These are phyloP conservation scores for Apiospora phragmitis DNA, from an alignment of 2,329 filamentous ascomycete species.

Conservation along the genomic window DNA sequence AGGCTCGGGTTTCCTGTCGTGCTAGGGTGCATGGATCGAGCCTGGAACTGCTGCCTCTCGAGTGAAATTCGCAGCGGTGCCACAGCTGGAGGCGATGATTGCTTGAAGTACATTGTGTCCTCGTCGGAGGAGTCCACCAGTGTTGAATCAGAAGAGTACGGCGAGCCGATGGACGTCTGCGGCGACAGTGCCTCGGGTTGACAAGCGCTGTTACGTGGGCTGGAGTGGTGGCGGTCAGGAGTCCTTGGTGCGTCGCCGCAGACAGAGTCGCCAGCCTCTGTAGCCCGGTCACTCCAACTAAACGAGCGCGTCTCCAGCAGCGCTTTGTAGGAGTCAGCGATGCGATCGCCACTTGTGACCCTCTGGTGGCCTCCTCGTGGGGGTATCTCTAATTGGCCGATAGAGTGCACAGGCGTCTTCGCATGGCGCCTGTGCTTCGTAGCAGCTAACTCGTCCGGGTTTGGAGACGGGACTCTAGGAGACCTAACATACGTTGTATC, in stretches of 20 bases:
- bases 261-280: background rate
- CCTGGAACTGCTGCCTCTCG: background rate
- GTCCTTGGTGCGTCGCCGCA: constrained; percentile 13
- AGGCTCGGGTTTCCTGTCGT: constrained; percentile 36
- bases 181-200: background rate
- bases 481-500: background rate
- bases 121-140: constrained; percentile 44
- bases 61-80: constrained; percentile 27
- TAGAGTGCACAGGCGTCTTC: constrained; percentile 51
- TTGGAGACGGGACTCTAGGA: background rate
- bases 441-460: background rate
- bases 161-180: constrained; percentile 27
- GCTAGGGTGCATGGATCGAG: background rate
- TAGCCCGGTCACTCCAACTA: constrained; percentile 26
- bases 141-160: constrained; percentile 45
- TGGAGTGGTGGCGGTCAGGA: constrained; percentile 24
- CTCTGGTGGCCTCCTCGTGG: constrained; percentile 21
- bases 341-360: constrained; percentile 45
- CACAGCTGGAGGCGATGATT: constrained; percentile 40
- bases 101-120: constrained; percentile 48
- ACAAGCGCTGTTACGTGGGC: background rate
- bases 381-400: constrained; percentile 49
- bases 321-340: constrained; percentile 52
- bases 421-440: constrained; percentile 42
- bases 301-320: constrained; percentile 43